Percentiles rank a stretch among this genome's conserved stretches.
phyloP scores from a whole-genome alignment of 306 rosid genomes.

The Fragaria vesca region DNA sequence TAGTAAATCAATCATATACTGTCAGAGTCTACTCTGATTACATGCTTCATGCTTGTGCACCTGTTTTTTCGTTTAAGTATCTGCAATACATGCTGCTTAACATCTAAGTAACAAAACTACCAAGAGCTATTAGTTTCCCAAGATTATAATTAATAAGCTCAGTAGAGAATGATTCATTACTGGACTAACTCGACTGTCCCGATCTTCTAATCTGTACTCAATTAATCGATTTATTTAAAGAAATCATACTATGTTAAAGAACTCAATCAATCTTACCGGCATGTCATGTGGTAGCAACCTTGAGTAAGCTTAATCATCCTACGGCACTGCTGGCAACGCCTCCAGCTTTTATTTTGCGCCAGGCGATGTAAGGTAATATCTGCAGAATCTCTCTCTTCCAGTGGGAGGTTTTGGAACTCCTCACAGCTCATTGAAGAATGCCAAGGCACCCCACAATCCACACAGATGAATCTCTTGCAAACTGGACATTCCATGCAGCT shows the following conservation, averaged over 20 bases:
- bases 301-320: constrained; percentile 81
- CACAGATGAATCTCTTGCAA: constrained; percentile 76
- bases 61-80: background rate
- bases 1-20: background rate
- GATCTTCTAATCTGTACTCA: background rate
- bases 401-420: constrained; percentile 68
- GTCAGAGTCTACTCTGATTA: background rate
- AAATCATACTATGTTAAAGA: background rate
- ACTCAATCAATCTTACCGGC: constrained; percentile 62
- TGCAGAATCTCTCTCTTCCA: constrained; percentile 75
- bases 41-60: background rate
- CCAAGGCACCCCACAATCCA: constrained; percentile 90
- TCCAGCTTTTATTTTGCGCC: constrained; percentile 81
- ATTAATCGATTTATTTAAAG: background rate
- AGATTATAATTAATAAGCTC: background rate
- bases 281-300: constrained; percentile 91
- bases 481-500: constrained; percentile 85
- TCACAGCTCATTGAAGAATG: constrained; percentile 85
- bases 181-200: background rate
- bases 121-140: background rate
- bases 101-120: background rate
- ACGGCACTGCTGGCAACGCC: constrained; percentile 87
- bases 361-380: constrained; percentile 68
- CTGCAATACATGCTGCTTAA: background rate
- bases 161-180: background rate